phyloP scores from a whole-genome alignment of 2,329 filamentous ascomycete genomes.

The Exserohilum rostratum region DNA sequence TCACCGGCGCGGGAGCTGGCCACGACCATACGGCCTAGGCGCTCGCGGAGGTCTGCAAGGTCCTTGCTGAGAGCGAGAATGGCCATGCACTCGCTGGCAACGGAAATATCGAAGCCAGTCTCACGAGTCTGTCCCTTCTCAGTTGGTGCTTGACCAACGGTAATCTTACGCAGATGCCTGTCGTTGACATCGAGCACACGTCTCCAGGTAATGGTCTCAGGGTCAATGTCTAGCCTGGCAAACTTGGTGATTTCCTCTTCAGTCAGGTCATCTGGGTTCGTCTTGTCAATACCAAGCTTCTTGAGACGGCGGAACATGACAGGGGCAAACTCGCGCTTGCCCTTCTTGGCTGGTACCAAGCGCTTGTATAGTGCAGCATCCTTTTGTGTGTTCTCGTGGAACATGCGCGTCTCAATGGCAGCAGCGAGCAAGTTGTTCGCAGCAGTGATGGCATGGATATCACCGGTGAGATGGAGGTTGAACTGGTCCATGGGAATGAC shows the following conservation, averaged over 20 bases:
- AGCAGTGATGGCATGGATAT: conserved; percentile 96
- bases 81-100: conserved; percentile 98
- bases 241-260: conserved; percentile 87
- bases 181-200: conserved; percentile 98
- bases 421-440: conserved; percentile 97
- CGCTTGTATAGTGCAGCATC: conserved; percentile 86
- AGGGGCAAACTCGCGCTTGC: conserved; percentile 82
- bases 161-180: conserved; percentile 87
- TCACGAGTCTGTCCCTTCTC: conserved; percentile 88
- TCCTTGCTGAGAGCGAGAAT: conserved; percentile 92
- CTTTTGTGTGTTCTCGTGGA: conserved; percentile 95
- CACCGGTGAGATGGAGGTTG: conserved; percentile 95
- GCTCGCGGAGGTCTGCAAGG: conserved; percentile 86
- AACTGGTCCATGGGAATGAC: conserved; percentile 99
- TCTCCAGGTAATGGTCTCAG: conserved; percentile 95
- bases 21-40: conserved; percentile 93
- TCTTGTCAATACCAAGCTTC: conserved; percentile 96
- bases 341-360: conserved; percentile 87
- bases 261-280: conserved; percentile 86
- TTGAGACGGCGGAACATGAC: conserved; percentile 92
- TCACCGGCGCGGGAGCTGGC: conserved; percentile 85
- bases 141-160: conserved; percentile 83
- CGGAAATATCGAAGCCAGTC: conserved; percentile 97
- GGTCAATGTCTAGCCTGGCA: conserved; percentile 94
- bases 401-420: conserved; percentile 96